Base-by-base conservation (phyloP, 192 early-diverging fungal species). In the Spizellomyces sp. region DNA sequence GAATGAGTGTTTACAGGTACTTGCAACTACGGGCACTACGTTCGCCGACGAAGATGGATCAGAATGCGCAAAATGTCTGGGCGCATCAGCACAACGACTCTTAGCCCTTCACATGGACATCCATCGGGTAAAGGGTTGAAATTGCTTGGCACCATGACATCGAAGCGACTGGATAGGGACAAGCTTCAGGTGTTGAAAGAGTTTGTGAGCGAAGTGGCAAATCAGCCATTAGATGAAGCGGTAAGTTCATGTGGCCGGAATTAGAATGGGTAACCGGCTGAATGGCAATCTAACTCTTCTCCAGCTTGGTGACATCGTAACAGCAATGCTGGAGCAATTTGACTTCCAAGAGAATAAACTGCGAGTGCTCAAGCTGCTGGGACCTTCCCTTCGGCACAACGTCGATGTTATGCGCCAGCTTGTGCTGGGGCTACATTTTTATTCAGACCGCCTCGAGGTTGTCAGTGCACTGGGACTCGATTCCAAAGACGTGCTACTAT, bases 31-130 rank as follows among this genome's bases (percentile, higher is more conserved):
- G 27, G 17, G 58, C 58, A 17, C 27, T 60, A 60, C 27, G 58
- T 60, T 12, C 58, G 58, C 17, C 58, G 58, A 12, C 58, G 58
- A 10, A 12, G 27, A 60, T 60, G 58, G 58, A 60, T 60, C 10
- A n/a, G 58, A n/a, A 60, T 22, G 58, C 58, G 58, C 17, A n/a
- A 27, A 36, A 60, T 54, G 62, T 36, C 27, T 36, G 27, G 27
- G 27, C 27, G 27, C 27, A 36, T 36, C 3, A 36, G 27, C 27
- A 36, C 27, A 36, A 36, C 27, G 27, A 36, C 27, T 36, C 27
- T 36, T 36, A 36, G 27, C 3, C 27, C 27, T 3, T 36, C 27
- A 36, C 1, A 36, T 3, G 27, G 1, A 36, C 27, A 36, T 36
- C 27, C 27, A 36, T 36, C 27, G 27, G 27, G 27, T 36, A 36